A percentile compares a stretch with the other conserved stretches of the same genome.
phyloP scores from a whole-genome alignment of 1,284 basidiomycete genomes.

The Tylopilus sp. region DNA sequence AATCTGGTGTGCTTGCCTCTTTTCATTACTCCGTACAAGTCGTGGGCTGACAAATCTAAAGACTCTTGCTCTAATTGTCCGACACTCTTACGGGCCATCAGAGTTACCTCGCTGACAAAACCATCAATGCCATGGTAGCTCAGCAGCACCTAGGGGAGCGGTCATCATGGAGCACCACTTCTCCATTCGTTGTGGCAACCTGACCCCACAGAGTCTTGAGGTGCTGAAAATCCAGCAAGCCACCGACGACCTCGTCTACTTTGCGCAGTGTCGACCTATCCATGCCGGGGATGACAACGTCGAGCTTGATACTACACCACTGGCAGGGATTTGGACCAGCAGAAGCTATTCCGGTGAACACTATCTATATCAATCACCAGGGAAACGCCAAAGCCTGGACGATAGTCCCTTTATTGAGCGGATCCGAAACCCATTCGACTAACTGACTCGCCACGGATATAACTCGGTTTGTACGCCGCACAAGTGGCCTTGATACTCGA shows the following conservation, averaged over 20 bases:
- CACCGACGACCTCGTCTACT: constrained; percentile 73
- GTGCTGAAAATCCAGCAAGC: constrained; percentile 74
- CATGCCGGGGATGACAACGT: constrained; percentile 68
- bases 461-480: too few relatives aligned
- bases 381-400: background rate
- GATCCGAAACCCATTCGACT: too few relatives aligned
- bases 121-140: constrained; percentile 70
- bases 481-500: too few relatives aligned
- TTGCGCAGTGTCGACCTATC: constrained; percentile 67
- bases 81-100: constrained; percentile 53
- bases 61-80: too few relatives aligned
- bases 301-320: constrained; percentile 64
- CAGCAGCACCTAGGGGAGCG: constrained; percentile 67
- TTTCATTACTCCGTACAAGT: too few relatives aligned
- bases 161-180: constrained; percentile 67
- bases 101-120: constrained; percentile 67
- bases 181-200: constrained; percentile 65
- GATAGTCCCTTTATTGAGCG: too few relatives aligned
- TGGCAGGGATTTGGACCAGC: constrained; percentile 75
- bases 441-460: too few relatives aligned
- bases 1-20: too few relatives aligned
- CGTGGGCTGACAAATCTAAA: too few relatives aligned
- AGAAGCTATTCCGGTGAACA: constrained; percentile 68
- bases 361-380: background rate
- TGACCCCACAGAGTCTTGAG: constrained; percentile 63